Evolutionary conservation across 257 asterid genomes (phyloP).

Genomic region (Plantago ovata): DNA sequence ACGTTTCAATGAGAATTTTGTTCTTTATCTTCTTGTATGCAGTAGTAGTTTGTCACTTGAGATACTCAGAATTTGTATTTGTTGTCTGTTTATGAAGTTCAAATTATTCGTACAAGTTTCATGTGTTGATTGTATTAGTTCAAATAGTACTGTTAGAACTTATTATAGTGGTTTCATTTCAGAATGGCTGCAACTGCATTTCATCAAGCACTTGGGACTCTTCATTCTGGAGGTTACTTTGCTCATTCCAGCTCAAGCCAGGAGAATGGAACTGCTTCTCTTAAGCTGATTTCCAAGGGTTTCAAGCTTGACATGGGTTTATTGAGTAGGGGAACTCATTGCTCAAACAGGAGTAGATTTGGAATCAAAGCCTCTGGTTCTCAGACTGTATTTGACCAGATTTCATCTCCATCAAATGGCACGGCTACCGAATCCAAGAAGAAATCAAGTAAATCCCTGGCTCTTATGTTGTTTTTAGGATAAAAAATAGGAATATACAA

Average conservation of each 20-base stretch:
- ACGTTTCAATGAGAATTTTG: too few species aligned
- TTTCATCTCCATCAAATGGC: conserved; percentile 51
- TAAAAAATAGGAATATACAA: not conserved
- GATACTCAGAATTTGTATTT: not conserved
- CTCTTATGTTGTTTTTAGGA: conserved; percentile 6
- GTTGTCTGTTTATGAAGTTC: not conserved
- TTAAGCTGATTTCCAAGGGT: conserved; percentile 51
- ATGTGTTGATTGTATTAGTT: not conserved
- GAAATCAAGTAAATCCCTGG: conserved; percentile 58
- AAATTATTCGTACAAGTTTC: not conserved
- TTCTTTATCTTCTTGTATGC: not conserved
- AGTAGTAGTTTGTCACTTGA: not conserved
- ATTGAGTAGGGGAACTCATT: conserved; percentile 31
- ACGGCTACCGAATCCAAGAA: conserved; percentile 47
- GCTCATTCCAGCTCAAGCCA: conserved; percentile 37
- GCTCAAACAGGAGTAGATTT: conserved; percentile 40
- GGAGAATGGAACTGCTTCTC: conserved; percentile 46
- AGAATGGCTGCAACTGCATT: conserved; percentile 68
- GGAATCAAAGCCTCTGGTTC: conserved; percentile 57
- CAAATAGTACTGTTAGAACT: conserved; percentile 3
- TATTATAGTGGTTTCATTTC: conserved; percentile 17
- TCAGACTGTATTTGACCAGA: conserved; percentile 44
- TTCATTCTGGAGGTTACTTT: conserved; percentile 41
- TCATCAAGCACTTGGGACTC: conserved; percentile 56
- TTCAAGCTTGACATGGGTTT: conserved; percentile 39